Conservation (phyloP, 2,329 filamentous ascomycete genomes). For the Cyanodermella asteris region DNA sequence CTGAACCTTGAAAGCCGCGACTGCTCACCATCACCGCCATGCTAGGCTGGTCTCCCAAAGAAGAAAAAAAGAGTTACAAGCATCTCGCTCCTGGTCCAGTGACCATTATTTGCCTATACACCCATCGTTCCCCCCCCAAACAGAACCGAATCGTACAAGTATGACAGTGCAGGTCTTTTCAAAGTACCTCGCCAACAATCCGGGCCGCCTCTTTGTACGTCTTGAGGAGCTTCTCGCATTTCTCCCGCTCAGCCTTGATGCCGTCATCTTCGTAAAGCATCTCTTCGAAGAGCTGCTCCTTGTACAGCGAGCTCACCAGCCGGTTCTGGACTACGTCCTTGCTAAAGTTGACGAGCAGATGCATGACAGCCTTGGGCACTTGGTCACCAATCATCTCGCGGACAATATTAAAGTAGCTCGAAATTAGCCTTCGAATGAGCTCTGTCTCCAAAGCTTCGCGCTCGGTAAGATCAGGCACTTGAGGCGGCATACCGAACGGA, state of each 20-base stretch:
- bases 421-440: slow-evolving; percentile 86
- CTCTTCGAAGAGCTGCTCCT: slow-evolving; percentile 74
- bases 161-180: too few species aligned
- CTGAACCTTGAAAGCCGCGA: too few species aligned
- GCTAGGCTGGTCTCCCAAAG: too few species aligned
- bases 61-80: too few species aligned
- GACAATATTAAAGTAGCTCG: slow-evolving; percentile 97
- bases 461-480: slow-evolving; percentile 83
- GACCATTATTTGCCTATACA: too few species aligned
- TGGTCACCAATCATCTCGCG: slow-evolving; percentile 97
- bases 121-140: slow-evolving; percentile 1
- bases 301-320: slow-evolving; percentile 86
- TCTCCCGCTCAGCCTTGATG: slow-evolving; percentile 93
- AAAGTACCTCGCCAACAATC: slow-evolving; percentile 92
- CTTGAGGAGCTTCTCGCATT: slow-evolving; percentile 86
- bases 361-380: slow-evolving; percentile 97
- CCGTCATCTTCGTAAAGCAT: slow-evolving; percentile 92
- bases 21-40: not conserved
- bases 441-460: slow-evolving; percentile 95
- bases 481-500: too few species aligned
- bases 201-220: slow-evolving; percentile 96
- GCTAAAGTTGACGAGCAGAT: slow-evolving; percentile 91
- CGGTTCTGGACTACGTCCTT: slow-evolving; percentile 96
- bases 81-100: too few species aligned
- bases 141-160: too few species aligned